Evolutionary conservation across 2,329 filamentous ascomycete species (phyloP), one percentile per base, ranked within the genome.

Genomic region (Talaromyces atroroseus): DNA sequence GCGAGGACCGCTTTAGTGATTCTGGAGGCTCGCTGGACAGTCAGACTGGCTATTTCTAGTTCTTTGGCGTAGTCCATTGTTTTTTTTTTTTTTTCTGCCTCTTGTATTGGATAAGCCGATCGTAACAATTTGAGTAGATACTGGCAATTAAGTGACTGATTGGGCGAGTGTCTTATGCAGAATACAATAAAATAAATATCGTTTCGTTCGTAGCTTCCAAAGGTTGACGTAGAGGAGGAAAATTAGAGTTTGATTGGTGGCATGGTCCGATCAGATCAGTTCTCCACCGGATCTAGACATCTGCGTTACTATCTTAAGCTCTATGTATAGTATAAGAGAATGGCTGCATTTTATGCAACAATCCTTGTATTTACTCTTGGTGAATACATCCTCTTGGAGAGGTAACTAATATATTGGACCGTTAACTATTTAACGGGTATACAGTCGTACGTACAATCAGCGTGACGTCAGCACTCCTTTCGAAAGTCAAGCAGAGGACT

Each of bases 1-100:
- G 73, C 73, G 21, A 80, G 72, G 62, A 84, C 68, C 58, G 72
- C 66, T 64, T 84, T 84, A 18, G 83, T 86, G 38, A 86, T 74
- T 16, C 81, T 69, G 3, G 81, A 77, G 52, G 83, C 82, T 59
- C 78, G 73, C 62, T 82, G 78, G 18, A 84, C 80, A 20, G 80
- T 76, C 1, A 76, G 67, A 42, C 67, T 68, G 11, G 70, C 72
- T 20, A 74, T 60, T 29, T 67, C 60, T 18, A 74, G 65, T 58
- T 75, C 72, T 59, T 68, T 68, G 51, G 61, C 52, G 62, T 74
- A 74, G 24, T 50, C 44, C 56, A 58, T 58, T 20, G 14, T 49
- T 12, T 8, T 6, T 21, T 47, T 47, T 16, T 14, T 18, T 14
- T 14, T 21, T 40, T 18, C 11, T 42, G n/a, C n/a, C n/a, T 18